These are phyloP conservation scores for Crucihimalaya himalaica DNA, from an alignment of 345 rosid species.

Conservation along the genomic window DNA sequence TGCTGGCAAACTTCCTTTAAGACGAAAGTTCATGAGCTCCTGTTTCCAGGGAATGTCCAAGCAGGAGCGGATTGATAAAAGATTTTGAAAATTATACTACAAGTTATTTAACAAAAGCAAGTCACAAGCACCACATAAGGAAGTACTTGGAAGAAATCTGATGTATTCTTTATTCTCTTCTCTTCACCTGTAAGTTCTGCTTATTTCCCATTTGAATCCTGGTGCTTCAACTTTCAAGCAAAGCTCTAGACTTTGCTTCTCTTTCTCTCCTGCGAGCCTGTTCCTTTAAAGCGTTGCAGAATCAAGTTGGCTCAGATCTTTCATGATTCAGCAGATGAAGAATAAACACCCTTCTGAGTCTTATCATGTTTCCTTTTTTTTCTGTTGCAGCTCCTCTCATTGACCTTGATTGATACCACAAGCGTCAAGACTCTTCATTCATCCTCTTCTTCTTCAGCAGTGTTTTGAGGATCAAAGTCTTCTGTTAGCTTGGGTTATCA, in stretches of 20 bases:
- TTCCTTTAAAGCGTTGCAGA: neutral
- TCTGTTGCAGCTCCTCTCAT: neutral
- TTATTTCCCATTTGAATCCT: neutral
- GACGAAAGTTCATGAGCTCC: too few relatives aligned
- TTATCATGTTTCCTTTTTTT: neutral
- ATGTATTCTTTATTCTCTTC: neutral
- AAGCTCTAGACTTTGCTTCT: constrained; percentile 6
- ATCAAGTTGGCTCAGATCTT: neutral
- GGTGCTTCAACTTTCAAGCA: neutral
- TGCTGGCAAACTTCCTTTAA: neutral
- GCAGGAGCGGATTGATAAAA: constrained; percentile 5
- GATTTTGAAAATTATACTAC: neutral
- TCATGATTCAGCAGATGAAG: neutral
- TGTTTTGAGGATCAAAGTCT: too few relatives aligned
- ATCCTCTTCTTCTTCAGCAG: too few relatives aligned
- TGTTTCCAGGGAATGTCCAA: neutral
- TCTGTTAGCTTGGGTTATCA: neutral
- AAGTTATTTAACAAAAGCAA: neutral
- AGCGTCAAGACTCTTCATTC: neutral
- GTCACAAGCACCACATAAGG: too few relatives aligned
- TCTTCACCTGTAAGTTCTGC: neutral
- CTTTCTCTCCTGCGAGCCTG: neutral
- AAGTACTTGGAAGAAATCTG: neutral
- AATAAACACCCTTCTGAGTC: neutral
- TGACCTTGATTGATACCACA: neutral